Base-by-base conservation (phyloP, 176 grass and related monocot species). In the Carex scoparia region DNA sequence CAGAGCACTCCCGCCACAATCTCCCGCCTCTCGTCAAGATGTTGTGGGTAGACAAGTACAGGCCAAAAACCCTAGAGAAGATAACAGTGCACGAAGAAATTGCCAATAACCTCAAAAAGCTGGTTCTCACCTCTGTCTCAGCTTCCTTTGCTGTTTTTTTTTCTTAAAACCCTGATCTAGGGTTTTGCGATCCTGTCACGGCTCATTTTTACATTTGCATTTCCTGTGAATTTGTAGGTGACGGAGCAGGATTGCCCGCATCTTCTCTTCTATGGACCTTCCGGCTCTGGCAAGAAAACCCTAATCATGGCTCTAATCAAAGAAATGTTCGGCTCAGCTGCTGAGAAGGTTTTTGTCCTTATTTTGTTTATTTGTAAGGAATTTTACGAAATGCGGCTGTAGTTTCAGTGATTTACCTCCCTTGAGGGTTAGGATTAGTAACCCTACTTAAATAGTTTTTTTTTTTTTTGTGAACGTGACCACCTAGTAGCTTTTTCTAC, bases 11-110 rank as follows among this genome's bases (percentile, higher is more conserved):
- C 85, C 65, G 31, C 49, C 42, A 49, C 30, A 18, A 58, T 28
- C 61, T 88, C 91, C 91, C 88, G 88, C 91, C 60, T 44, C 31
- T 19, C 57, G 28, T 61, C 74, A 98, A 86, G 81, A 99, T 99
- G 96, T 71, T 99, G 90, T 99, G 96, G 93, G 96, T 99, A 69
- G 96, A 99, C 96, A 95, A 99, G 91, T 91, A 99, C 91, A 88
- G 96, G 63, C 96, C 93, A 0, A 93, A 89, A 79, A 89, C 93
- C 90, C 93, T 99, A 46, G 96, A 94, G 65, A 95, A 94, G 77
- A 89, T 95, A 83, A 88, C 88, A 32, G 91, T 95, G 86, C 96
- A 99, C 59, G 91, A 99, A 31, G 85, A 95, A 60, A 87, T 95
- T 79, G 91, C 96, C 59, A 84, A 82, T 68, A 93, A 94, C 81